A percentile compares a stretch with the other conserved stretches of the same genome.
phyloP scores from a whole-genome alignment of 108 stramenopile species.

The Conticribra weissflogii region DNA sequence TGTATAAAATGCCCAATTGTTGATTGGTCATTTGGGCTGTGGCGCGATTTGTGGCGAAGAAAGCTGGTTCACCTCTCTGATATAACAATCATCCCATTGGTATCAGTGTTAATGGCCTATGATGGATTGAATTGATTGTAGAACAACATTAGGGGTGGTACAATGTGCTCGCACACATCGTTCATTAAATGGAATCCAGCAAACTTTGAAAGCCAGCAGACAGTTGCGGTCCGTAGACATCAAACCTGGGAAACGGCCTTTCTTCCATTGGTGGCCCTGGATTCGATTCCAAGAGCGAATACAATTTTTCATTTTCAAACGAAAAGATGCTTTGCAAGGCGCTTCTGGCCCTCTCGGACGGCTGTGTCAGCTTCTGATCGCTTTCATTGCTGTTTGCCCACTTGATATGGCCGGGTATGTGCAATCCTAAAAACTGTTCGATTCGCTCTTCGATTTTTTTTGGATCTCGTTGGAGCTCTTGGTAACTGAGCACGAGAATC shows the following conservation, averaged over 20 bases:
- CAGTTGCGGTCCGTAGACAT: too few species aligned
- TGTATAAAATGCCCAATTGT: too few species aligned
- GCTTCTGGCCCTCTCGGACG: slow-evolving; percentile 15
- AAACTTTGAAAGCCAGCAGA: too few species aligned
- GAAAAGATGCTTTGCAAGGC: slow-evolving; percentile 7
- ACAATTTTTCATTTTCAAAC: slow-evolving; percentile 26
- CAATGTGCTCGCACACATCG: too few species aligned
- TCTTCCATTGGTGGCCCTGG: slow-evolving; percentile 41
- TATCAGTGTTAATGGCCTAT: too few species aligned
- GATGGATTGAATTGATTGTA: too few species aligned
- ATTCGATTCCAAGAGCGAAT: slow-evolving; percentile 30
- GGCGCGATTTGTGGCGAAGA: too few species aligned
- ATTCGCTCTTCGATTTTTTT: slow-evolving; percentile 23
- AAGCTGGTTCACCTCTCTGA: too few species aligned
- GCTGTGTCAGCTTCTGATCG: slow-evolving; percentile 6
- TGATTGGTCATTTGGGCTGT: too few species aligned
- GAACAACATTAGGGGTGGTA: too few species aligned
- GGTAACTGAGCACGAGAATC: slow-evolving; percentile 41
- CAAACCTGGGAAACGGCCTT: slow-evolving; percentile 40
- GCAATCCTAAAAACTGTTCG: slow-evolving; percentile 28
- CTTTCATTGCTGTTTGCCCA: slow-evolving; percentile 26
- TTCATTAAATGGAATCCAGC: too few species aligned
- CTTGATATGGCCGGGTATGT: slow-evolving; percentile 13
- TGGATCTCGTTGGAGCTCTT: slow-evolving; percentile 36
- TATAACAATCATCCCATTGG: too few species aligned